Base-by-base conservation (phyloP, 208 protist genomes). In the Leishmania arabica region DNA sequence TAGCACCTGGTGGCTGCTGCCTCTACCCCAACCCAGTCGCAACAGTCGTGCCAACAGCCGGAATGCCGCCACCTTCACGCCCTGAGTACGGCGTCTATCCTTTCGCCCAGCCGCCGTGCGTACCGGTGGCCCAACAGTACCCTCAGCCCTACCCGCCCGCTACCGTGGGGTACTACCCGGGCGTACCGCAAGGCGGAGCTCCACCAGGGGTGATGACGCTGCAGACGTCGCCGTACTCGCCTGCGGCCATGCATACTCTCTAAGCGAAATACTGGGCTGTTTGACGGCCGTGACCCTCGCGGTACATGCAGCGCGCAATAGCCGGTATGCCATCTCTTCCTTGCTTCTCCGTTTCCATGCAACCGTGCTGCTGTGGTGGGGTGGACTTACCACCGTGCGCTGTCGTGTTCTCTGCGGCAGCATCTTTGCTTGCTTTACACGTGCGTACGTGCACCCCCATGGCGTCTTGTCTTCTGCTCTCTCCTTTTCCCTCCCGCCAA, bases 221-320 rank as follows among this genome's bases (percentile, higher is more conserved):
- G 70, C 66, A 76, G 78, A 0, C 51, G 5, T 79, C 84, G 8
- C 83, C 78, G 11, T 81, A 76, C 62, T 70, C 69, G 0, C 75
- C 78, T 9, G 51, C 79, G 0, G 79, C 64, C 9, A 78, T 77
- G 75, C 77, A 86, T 56, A 76, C 75, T n/a, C 60, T 74, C 24
- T 81, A 62, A 58, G 40, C 53, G 56, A 56, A 56, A 54, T 9
- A 8, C 13, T 4, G 24, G 68, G 19, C 7, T 21, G 24, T 19
- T 45, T 72, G 42, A 51, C 68, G 17, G 42, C 42, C 2, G 6
- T 7, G 68, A 51, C 68, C 45, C 34, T 49, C 42, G 37, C 24
- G 60, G 11, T 21, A 37, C 60, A 40, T 19, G 60, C 60, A 31
- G 60, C 4, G 13, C 60, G 27, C 4, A 7, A 37, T 37, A 6